Conservation (phyloP, 768 basidiomycete species). For the Goffeauzyma gilvescens region DNA sequence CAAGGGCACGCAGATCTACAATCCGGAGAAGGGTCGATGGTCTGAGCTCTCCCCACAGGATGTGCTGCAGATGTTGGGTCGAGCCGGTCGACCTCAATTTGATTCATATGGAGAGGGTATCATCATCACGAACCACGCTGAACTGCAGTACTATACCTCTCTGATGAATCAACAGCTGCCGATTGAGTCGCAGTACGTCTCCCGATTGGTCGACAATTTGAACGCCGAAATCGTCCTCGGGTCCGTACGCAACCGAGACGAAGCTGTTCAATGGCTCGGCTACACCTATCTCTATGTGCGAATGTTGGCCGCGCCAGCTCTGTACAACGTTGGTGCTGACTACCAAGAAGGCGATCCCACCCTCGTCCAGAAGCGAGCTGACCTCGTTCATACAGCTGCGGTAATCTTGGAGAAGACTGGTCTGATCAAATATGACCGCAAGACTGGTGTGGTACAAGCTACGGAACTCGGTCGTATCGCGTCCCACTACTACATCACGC, state of each 20-base stretch:
- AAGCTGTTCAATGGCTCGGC: conserved; percentile 92
- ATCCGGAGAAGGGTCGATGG: conserved; percentile 96
- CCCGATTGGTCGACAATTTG: conserved; percentile 78
- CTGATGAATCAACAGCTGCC: conserved; percentile 93
- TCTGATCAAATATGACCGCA: conserved; percentile 80
- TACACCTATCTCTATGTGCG: conserved; percentile 94
- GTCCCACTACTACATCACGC: conserved; percentile 85
- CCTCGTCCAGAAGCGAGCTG: conserved; percentile 76
- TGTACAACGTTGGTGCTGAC: conserved; percentile 75
- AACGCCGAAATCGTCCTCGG: conserved; percentile 96
- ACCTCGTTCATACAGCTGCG: conserved; percentile 83
- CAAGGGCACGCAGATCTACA: conserved; percentile 99
- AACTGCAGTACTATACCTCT: conserved; percentile 89
- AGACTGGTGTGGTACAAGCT: conserved; percentile 69
- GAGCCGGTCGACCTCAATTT: conserved; percentile 90
- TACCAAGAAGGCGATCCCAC: conserved; percentile 70
- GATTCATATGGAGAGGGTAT: conserved; percentile 95
- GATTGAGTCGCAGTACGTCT: conserved; percentile 86
- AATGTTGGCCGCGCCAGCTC: conserved; percentile 69
- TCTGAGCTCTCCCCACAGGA: conserved; percentile 87
- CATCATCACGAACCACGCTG: conserved; percentile 93
- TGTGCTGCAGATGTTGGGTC: conserved; percentile 93
- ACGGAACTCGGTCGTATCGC: conserved; percentile 88
- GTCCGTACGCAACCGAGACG: conserved; percentile 81
- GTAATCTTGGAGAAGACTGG: conserved; percentile 83